Conservation (phyloP, 768 basidiomycete genomes). For the Hygrophoropsis aurantiaca region DNA sequence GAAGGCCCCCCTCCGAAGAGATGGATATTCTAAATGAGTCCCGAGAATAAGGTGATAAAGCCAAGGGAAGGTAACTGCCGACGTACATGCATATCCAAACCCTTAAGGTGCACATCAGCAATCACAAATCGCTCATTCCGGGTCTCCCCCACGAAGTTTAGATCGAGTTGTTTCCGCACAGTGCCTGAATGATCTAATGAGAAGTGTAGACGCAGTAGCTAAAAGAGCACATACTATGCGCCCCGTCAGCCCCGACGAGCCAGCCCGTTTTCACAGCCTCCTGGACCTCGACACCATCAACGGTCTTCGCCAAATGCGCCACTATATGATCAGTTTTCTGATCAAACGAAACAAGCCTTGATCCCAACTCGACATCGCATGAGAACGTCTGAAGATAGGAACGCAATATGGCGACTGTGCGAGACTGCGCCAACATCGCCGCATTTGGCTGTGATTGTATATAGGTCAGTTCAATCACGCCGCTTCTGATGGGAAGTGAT, state of each 20-base stretch:
- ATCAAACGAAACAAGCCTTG: slow-evolving; percentile 21
- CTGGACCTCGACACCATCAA: slow-evolving; percentile 1
- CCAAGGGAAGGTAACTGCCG: not conserved
- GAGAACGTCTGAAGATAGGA: slow-evolving; percentile 15
- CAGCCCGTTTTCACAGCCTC: slow-evolving; percentile 17
- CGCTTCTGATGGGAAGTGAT: not conserved
- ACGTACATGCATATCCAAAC: slow-evolving; percentile 15
- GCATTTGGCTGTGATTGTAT: slow-evolving; percentile 17
- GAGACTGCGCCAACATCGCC: slow-evolving; percentile 24
- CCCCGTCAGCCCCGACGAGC: slow-evolving; percentile 25
- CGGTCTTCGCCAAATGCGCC: slow-evolving; percentile 14
- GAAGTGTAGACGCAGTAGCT: too few relatives aligned
- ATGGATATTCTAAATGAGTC: not conserved
- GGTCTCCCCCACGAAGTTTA: slow-evolving; percentile 23
- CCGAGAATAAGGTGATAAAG: not conserved
- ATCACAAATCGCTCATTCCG: slow-evolving; percentile 23
- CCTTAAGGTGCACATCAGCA: slow-evolving; percentile 23
- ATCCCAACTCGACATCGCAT: slow-evolving; percentile 22
- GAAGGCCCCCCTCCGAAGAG: not conserved
- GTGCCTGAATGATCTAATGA: slow-evolving; percentile 7
- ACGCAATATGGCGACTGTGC: slow-evolving; percentile 25
- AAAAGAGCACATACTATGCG: slow-evolving; percentile 13
- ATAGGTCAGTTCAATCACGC: not conserved
- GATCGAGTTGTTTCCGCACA: slow-evolving; percentile 17
- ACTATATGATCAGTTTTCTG: slow-evolving; percentile 22